These are phyloP conservation scores for Candida smagusa DNA, from an alignment of 1,139 yeast species.

Conservation along the genomic window DNA sequence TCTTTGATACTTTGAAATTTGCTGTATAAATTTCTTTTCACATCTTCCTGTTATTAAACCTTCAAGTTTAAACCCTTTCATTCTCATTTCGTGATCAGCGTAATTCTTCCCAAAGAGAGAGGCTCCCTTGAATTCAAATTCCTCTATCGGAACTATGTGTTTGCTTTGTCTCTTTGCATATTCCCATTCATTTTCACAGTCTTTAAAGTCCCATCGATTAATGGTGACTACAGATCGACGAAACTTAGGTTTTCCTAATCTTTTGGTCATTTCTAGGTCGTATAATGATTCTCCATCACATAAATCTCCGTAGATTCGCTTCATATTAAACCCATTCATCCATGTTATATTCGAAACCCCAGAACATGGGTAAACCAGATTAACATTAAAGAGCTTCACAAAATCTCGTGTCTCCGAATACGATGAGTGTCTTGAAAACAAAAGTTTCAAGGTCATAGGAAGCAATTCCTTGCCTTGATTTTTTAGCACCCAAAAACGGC, in stretches of 20 bases:
- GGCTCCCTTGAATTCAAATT: slow-evolving; percentile 12
- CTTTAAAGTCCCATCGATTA: slow-evolving; percentile 34
- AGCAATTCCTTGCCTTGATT: slow-evolving; percentile 27
- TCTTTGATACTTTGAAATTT: slow-evolving; percentile 20
- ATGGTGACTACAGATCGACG: slow-evolving; percentile 22
- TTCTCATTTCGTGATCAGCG: slow-evolving; percentile 8
- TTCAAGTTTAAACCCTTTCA: slow-evolving; percentile 21
- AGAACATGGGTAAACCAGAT: slow-evolving; percentile 44
- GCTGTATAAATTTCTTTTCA: slow-evolving; percentile 18
- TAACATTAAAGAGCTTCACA: slow-evolving; percentile 35
- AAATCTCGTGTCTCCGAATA: slow-evolving; percentile 43
- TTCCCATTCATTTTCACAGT: slow-evolving; percentile 29
- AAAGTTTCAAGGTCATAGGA: slow-evolving; percentile 37
- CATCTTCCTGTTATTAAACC: slow-evolving; percentile 25
- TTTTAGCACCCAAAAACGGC: slow-evolving; percentile 29
- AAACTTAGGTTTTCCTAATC: slow-evolving; percentile 21
- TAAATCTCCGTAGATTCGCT: slow-evolving; percentile 41
- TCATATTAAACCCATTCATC: slow-evolving; percentile 42
- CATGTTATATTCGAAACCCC: slow-evolving; percentile 33
- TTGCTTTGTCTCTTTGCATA: slow-evolving; percentile 11
- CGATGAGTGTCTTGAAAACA: slow-evolving; percentile 57
- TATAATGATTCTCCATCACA: slow-evolving; percentile 28
- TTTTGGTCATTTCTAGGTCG: slow-evolving; percentile 24
- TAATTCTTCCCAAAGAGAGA: slow-evolving; percentile 8
- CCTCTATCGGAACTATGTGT: slow-evolving; percentile 1